Percentiles rank a stretch among this genome's conserved stretches.
phyloP scores from a whole-genome alignment of 495 filamentous ascomycete species.

The Penicillium roqueforti region DNA sequence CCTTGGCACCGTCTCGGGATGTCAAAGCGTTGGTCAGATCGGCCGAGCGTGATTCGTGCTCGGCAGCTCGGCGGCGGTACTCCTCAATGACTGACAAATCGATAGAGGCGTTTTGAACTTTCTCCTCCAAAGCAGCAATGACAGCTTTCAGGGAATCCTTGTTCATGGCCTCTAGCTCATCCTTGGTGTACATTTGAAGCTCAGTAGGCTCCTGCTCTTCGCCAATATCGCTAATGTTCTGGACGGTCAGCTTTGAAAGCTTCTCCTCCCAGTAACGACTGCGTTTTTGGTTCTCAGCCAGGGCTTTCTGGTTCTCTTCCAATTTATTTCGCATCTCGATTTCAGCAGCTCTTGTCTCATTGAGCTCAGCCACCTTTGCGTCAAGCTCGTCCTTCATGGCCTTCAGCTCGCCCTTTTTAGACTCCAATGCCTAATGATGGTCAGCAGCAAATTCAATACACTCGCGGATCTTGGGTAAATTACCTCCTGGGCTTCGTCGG shows the following conservation, averaged over 20 bases:
- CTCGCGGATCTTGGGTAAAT: conserved; percentile 2
- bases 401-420: conserved; percentile 75
- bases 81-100: conserved; percentile 90
- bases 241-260: conserved; percentile 67
- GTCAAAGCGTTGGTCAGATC: conserved; percentile 73
- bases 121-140: conserved; percentile 88
- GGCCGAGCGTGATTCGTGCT: conserved; percentile 73
- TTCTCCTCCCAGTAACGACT: conserved; percentile 85
- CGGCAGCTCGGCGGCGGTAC: conserved; percentile 85
- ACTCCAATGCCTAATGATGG: conserved; percentile 53
- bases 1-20: conserved; percentile 80
- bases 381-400: conserved; percentile 81
- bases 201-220: conserved; percentile 51
- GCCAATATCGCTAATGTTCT: conserved; percentile 71
- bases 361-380: conserved; percentile 78
- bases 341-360: conserved; percentile 82
- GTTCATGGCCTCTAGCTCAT: conserved; percentile 90
- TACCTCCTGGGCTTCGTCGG: conserved; percentile 80
- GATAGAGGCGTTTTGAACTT: conserved; percentile 81
- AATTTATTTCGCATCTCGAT: conserved; percentile 99
- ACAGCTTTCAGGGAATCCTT: conserved; percentile 80
- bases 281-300: conserved; percentile 81
- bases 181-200: conserved; percentile 76
- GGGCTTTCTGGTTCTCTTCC: conserved; percentile 85
- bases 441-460: conserved; percentile 11